phyloP scores from a whole-genome alignment of 495 filamentous ascomycete genomes.

The Aspergillus diversus region DNA sequence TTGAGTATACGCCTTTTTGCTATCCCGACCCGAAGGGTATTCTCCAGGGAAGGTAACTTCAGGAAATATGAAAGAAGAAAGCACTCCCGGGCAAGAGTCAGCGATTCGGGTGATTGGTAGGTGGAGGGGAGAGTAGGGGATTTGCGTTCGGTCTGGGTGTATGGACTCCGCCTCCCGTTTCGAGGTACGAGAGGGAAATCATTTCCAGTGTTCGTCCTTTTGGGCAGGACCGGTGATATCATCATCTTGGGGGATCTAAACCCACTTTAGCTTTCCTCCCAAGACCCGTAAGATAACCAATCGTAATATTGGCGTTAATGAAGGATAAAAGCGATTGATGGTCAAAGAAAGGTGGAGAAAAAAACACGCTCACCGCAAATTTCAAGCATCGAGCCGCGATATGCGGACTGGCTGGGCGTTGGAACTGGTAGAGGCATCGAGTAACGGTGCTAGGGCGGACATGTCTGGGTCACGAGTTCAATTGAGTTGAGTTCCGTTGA shows the following conservation, averaged over 20 bases:
- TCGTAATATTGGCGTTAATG: too few relatives aligned
- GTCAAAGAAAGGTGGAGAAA: too few relatives aligned
- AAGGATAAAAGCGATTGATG: too few relatives aligned
- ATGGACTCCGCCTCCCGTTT: constrained; percentile 78
- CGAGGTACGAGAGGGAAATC: too few relatives aligned
- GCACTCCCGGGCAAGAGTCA: constrained; percentile 72
- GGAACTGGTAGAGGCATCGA: constrained; percentile 68
- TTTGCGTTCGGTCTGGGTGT: constrained; percentile 74
- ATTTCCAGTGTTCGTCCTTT: constrained; percentile 52
- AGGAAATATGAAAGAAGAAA: constrained; percentile 65
- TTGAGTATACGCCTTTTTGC: too few relatives aligned
- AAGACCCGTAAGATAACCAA: too few relatives aligned
- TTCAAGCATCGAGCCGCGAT: constrained; percentile 57
- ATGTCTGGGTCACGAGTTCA: constrained; percentile 48
- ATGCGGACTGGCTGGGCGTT: constrained; percentile 73
- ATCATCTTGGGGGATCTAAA: constrained; percentile 49
- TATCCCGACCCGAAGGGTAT: too few relatives aligned
- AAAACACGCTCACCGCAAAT: constrained; percentile 24
- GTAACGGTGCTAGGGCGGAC: constrained; percentile 56
- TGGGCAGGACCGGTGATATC: constrained; percentile 50
- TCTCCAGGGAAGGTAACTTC: too few relatives aligned
- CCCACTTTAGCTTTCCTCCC: too few relatives aligned
- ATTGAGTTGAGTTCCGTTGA: too few relatives aligned
- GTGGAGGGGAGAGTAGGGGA: constrained; percentile 70
- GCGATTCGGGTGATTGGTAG: constrained; percentile 71